Base-by-base conservation (phyloP, 2,329 filamentous ascomycete genomes). In the Aschersonia sp. region DNA sequence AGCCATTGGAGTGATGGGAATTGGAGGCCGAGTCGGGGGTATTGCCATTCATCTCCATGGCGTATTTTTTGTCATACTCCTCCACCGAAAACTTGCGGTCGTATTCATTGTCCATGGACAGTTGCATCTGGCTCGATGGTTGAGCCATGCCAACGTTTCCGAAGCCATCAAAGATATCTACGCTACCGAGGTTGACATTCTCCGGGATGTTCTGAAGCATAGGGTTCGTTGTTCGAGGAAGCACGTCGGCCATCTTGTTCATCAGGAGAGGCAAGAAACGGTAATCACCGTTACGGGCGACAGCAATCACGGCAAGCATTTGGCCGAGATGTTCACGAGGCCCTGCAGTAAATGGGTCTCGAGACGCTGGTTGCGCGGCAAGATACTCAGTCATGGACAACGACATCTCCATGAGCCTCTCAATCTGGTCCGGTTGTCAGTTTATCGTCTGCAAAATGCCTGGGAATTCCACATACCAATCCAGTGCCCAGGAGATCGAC, bases 361-460 rank as follows among this genome's bases (percentile, higher is more conserved):
- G 69, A 4, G 77, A 73, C 0, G 76, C 66, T 1, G 78, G 76
- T 45, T 81, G 77, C 46, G 81, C 70, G 7, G 81, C 73, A 48
- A 94, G 78, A 37, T 86, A 80, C 53, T 90, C 84, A 6, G 76
- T 82, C 51, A 92, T 70, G 12, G 81, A 79, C 60, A 76, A 83
- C 10, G 85, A 79, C 37, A 89, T 76, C 54, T 89, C 83, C 55
- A 92, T 77, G 10, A 94, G 67, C 60, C 90, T 90, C 59, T 89
- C 85, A 51, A 92, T 79, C 77, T 82, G 55, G 0, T 31, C 10
- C 2, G 5, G 32, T 3, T 30, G 35, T 47, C 42, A 47, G 43
- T 6, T 29, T 9, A 12, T 12, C 10, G n/a, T n/a, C 14, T 22
- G 11, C 40, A 1, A 9, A 32, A 9, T 40, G 14, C 14, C 4